Evolutionary conservation across 495 filamentous ascomycete genomes (phyloP).

Genomic region (Penicillium crystallinum): DNA sequence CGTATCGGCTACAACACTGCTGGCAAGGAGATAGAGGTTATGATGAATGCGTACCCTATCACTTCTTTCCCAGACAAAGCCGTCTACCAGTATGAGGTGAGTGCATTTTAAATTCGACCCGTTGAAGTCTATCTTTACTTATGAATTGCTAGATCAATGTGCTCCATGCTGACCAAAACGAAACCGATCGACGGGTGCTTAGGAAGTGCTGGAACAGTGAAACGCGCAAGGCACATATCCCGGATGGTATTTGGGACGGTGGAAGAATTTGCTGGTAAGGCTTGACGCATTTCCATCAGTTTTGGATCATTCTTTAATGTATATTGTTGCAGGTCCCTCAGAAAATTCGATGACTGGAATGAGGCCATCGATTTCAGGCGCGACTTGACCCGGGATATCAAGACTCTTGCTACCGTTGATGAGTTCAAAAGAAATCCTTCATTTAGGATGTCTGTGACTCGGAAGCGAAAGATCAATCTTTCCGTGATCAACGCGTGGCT

Average conservation of each 20-base stretch:
- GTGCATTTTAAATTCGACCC: constrained; percentile 31
- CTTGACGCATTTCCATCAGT: background rate
- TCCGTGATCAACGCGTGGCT: constrained; percentile 61
- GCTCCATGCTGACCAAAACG: constrained; percentile 40
- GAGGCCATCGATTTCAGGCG: constrained; percentile 1
- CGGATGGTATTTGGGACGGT: constrained; percentile 69
- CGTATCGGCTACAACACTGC: constrained; percentile 45
- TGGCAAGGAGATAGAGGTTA: constrained; percentile 54
- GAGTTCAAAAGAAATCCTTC: constrained; percentile 18
- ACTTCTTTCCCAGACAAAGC: constrained; percentile 41
- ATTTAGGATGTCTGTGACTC: constrained; percentile 53
- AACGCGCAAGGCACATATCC: constrained; percentile 49
- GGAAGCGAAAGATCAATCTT: constrained; percentile 58
- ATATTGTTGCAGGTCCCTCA: constrained; percentile 28
- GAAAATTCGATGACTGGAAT: constrained; percentile 27
- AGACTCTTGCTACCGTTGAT: background rate
- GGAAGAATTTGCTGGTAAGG: constrained; percentile 72
- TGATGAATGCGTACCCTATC: constrained; percentile 74
- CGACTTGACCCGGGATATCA: background rate
- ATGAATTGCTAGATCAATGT: constrained; percentile 51
- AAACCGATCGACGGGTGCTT: constrained; percentile 25
- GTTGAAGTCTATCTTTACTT: background rate
- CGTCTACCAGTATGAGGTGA: constrained; percentile 84
- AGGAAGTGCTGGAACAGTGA: constrained; percentile 69
- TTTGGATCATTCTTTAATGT: constrained; percentile 3